Evolutionary conservation across 192 early-diverging fungal genomes (phyloP).

Genomic region (Polychytrium aggregatum): DNA sequence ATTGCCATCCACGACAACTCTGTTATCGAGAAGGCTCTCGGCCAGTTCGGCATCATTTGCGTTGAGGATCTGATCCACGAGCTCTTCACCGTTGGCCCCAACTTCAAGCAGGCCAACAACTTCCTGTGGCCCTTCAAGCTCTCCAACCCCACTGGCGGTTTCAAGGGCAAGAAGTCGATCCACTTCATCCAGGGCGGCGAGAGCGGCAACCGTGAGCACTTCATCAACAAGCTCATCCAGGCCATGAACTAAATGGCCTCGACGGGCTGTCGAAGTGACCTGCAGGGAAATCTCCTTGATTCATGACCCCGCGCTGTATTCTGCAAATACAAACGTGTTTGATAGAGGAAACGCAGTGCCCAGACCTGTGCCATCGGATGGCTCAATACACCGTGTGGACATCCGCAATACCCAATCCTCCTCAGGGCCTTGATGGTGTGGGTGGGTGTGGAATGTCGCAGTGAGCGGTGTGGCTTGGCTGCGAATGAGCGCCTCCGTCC

Average conservation of each 20-base stretch:
- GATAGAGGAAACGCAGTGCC: too few relatives aligned
- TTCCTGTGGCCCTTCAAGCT: conserved; percentile 99
- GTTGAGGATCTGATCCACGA: conserved; percentile 98
- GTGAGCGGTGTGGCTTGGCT: too few relatives aligned
- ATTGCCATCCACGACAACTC: conserved; percentile 93
- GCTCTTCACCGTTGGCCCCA: conserved; percentile 93
- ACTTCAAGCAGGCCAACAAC: conserved; percentile 96
- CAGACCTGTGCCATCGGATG: too few relatives aligned
- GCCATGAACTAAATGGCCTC: conserved; percentile 98
- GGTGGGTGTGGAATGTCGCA: too few relatives aligned
- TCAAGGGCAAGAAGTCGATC: conserved; percentile 79
- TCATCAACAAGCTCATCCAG: conserved; percentile 93
- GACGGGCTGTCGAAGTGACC: too few relatives aligned
- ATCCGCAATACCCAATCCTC: too few relatives aligned
- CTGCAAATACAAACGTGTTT: too few relatives aligned
- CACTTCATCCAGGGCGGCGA: conserved; percentile 99
- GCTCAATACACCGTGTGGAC: too few relatives aligned
- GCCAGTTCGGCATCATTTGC: conserved; percentile 93
- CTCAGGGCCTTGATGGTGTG: too few relatives aligned
- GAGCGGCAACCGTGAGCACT: conserved; percentile 90
- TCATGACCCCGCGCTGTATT: too few relatives aligned
- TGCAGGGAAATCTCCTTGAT: too few relatives aligned
- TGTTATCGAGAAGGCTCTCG: conserved; percentile 84
- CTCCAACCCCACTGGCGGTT: conserved; percentile 95
- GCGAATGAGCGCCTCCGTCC: too few relatives aligned